Evolutionary conservation across 2,329 filamentous ascomycete species (phyloP).

Genomic region (Exophiala calicioides): DNA sequence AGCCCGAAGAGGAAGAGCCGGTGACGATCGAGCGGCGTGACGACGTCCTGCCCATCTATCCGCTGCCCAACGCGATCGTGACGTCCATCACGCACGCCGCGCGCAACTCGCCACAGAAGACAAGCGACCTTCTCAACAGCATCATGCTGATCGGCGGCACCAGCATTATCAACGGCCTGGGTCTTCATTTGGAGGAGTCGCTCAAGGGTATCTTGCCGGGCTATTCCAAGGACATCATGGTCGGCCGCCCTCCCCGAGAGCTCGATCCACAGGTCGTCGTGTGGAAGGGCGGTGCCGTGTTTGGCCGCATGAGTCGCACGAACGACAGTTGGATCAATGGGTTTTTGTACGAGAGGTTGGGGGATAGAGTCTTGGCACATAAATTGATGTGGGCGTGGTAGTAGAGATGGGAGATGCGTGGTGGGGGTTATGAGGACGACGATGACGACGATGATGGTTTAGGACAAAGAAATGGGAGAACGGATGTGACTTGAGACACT

Average conservation of each 20-base stretch:
- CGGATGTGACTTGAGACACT: too few relatives aligned
- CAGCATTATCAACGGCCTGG: constrained; percentile 76
- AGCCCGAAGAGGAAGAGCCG: constrained; percentile 36
- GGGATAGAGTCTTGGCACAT: constrained; percentile 77
- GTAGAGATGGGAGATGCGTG: too few relatives aligned
- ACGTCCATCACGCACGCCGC: constrained; percentile 86
- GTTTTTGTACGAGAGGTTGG: constrained; percentile 84
- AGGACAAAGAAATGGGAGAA: too few relatives aligned
- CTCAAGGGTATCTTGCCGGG: constrained; percentile 66
- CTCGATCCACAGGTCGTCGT: constrained; percentile 96
- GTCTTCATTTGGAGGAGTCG: constrained; percentile 78
- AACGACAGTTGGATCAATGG: constrained; percentile 95
- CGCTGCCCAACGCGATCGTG: constrained; percentile 86
- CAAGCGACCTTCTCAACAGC: constrained; percentile 82
- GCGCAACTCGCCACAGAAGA: constrained; percentile 86
- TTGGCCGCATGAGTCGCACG: constrained; percentile 80
- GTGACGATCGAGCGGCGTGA: constrained; percentile 66
- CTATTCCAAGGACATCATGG: constrained; percentile 67
- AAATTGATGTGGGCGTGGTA: constrained; percentile 70
- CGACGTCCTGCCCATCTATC: constrained; percentile 74
- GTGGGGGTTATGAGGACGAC: too few relatives aligned
- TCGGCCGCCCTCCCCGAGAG: constrained; percentile 75
- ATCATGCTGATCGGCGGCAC: constrained; percentile 91
- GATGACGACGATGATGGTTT: too few relatives aligned
- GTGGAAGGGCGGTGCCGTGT: constrained; percentile 97